Evolutionary conservation across 768 basidiomycete genomes (phyloP).

Genomic region (Coprinellus aureogranulatus): DNA sequence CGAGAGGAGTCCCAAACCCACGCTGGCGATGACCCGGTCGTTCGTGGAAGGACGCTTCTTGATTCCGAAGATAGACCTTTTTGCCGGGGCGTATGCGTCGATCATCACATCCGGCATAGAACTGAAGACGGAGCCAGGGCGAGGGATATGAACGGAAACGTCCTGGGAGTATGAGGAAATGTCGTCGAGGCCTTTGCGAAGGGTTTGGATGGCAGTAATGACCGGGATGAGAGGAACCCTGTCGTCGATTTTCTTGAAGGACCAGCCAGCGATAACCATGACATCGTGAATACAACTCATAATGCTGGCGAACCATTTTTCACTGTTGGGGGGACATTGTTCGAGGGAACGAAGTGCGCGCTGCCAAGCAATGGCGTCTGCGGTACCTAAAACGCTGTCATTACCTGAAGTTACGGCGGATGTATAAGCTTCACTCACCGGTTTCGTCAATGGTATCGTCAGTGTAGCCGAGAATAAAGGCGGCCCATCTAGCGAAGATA

Average conservation of each 20-base stretch:
- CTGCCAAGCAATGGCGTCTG: constrained; percentile 1
- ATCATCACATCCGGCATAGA: constrained; percentile 1
- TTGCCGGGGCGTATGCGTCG: constrained; percentile 6
- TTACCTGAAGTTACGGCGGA: neutral
- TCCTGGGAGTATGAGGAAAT: neutral
- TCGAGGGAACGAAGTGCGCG: neutral
- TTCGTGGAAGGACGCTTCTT: neutral
- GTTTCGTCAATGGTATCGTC: neutral
- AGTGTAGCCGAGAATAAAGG: constrained; percentile 4
- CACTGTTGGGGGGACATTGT: neutral
- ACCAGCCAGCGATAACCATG: constrained; percentile 8
- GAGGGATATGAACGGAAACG: constrained; percentile 2
- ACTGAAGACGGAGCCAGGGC: constrained; percentile 3
- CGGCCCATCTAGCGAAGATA: constrained; percentile 10
- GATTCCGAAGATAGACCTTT: constrained; percentile 2
- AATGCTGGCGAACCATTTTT: constrained; percentile 5
- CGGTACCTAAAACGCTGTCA: neutral
- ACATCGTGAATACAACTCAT: constrained; percentile 7
- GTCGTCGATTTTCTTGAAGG: constrained; percentile 5
- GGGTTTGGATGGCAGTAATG: constrained; percentile 2
- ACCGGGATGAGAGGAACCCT: constrained; percentile 4
- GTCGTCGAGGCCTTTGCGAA: constrained; percentile 4
- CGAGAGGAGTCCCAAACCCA: constrained; percentile 6
- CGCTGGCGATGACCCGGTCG: constrained; percentile 3
- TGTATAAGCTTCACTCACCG: neutral